Conservation (phyloP, 768 basidiomycete genomes). For the Termitomyces bulborhizus region DNA sequence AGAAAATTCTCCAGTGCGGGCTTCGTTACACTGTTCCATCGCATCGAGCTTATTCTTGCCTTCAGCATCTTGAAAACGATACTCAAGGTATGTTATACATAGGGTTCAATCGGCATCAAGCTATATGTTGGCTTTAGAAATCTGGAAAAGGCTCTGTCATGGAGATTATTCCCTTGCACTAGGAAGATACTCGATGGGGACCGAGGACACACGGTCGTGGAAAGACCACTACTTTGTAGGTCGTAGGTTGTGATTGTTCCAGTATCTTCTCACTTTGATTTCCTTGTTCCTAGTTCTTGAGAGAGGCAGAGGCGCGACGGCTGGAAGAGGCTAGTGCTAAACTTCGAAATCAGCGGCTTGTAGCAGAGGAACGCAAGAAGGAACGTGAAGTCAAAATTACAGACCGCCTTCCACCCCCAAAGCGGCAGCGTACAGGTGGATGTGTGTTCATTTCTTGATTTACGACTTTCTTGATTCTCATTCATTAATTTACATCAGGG, state of each 20-base stretch:
- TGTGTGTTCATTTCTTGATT: conserved; percentile 36
- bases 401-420: conserved; percentile 59
- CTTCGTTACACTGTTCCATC: neutral
- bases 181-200: conserved; percentile 37
- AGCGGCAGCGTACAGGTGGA: conserved; percentile 44
- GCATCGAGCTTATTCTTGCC: conserved; percentile 1
- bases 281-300: conserved; percentile 35
- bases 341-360: conserved; percentile 60
- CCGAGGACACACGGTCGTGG: conserved; percentile 54
- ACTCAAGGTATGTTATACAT: conserved; percentile 43
- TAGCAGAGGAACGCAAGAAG: conserved; percentile 70
- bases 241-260: neutral
- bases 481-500: conserved; percentile 22
- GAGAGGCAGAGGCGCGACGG: conserved; percentile 54
- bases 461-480: conserved; percentile 8
- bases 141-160: conserved; percentile 64
- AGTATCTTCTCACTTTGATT: conserved; percentile 7
- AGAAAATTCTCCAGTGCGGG: conserved; percentile 59
- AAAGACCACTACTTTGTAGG: conserved; percentile 64
- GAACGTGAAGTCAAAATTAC: conserved; percentile 74
- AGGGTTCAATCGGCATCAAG: neutral
- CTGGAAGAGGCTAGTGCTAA: conserved; percentile 57
- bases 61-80: conserved; percentile 46
- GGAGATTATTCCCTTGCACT: conserved; percentile 50
- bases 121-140: conserved; percentile 31